phyloP scores from a whole-genome alignment of 805 yeast species.

The Spathaspora sp. region DNA sequence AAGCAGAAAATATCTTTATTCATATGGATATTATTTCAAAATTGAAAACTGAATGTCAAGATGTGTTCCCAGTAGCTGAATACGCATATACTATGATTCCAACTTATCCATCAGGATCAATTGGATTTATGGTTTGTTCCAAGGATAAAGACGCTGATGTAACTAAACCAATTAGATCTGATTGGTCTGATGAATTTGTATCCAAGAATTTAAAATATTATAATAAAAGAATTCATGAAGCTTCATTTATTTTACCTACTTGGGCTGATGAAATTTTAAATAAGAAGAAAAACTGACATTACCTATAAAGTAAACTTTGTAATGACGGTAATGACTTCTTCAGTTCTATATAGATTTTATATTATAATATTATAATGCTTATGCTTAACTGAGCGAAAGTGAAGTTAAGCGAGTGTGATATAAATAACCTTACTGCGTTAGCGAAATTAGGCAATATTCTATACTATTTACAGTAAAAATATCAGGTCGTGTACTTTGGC shows the following conservation, averaged over 20 bases:
- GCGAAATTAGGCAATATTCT: too few species aligned
- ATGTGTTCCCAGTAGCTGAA: slow-evolving; percentile 87
- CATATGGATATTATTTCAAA: slow-evolving; percentile 81
- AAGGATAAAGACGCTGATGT: slow-evolving; percentile 68
- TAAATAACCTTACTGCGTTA: too few species aligned
- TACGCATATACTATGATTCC: slow-evolving; percentile 93
- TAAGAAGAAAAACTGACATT: slow-evolving; percentile 13
- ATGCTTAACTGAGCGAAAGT: too few species aligned
- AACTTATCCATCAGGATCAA: slow-evolving; percentile 95
- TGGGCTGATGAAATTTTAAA: slow-evolving; percentile 64
- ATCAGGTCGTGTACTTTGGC: not conserved
- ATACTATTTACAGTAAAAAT: too few species aligned
- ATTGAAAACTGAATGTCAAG: slow-evolving; percentile 75
- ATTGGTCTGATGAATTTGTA: slow-evolving; percentile 59
- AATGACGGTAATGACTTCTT: slow-evolving; percentile 4
- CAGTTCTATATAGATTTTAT: slow-evolving; percentile 1
- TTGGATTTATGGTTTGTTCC: slow-evolving; percentile 96
- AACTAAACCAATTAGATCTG: slow-evolving; percentile 60
- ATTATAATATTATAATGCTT: not conserved
- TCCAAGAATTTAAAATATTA: slow-evolving; percentile 71
- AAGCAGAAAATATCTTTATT: slow-evolving; percentile 94
- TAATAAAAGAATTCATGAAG: slow-evolving; percentile 77
- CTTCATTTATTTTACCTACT: slow-evolving; percentile 87
- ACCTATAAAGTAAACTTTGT: not conserved
- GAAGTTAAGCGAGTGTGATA: too few species aligned